Conservation (phyloP, 495 filamentous ascomycete genomes). For the Patellaria atrata region DNA sequence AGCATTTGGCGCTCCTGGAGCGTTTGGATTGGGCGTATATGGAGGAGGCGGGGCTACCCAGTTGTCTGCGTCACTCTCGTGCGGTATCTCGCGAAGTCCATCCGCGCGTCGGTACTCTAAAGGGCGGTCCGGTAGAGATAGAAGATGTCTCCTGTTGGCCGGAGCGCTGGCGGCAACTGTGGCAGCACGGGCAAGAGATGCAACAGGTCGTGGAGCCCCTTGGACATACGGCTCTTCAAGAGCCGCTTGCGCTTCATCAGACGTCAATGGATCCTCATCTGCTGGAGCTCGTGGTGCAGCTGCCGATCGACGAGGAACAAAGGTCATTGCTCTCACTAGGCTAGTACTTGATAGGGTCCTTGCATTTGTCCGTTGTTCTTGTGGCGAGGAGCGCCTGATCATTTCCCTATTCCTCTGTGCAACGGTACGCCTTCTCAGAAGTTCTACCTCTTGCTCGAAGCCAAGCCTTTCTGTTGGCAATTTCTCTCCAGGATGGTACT, state of each 20-base stretch:
- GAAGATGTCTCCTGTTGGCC: conserved; percentile 20
- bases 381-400: no score
- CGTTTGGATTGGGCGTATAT: conserved; percentile 56
- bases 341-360: no score
- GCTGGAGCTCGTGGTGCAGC: no score
- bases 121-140: conserved; percentile 19
- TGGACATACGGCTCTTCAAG: conserved; percentile 21
- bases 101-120: conserved; percentile 41
- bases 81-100: conserved; percentile 54
- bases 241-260: conserved; percentile 17
- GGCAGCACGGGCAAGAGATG: conserved; percentile 17
- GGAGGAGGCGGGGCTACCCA: conserved; percentile 91
- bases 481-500: conserved; percentile 13
- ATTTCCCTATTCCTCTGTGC: conserved; percentile 12
- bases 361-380: no score
- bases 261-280: conserved; percentile 10
- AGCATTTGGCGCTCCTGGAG: no score
- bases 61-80: conserved; percentile 82
- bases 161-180: conserved; percentile 20
- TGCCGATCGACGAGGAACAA: no score
- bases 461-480: conserved; percentile 16
- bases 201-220: conserved; percentile 17
- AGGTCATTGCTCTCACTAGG: no score
- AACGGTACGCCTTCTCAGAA: conserved; percentile 16
- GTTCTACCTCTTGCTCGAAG: conserved; percentile 18